These are phyloP conservation scores for Colletotrichum nymphaeae DNA, from an alignment of 2,329 filamentous ascomycete genomes.

Conservation along the genomic window DNA sequence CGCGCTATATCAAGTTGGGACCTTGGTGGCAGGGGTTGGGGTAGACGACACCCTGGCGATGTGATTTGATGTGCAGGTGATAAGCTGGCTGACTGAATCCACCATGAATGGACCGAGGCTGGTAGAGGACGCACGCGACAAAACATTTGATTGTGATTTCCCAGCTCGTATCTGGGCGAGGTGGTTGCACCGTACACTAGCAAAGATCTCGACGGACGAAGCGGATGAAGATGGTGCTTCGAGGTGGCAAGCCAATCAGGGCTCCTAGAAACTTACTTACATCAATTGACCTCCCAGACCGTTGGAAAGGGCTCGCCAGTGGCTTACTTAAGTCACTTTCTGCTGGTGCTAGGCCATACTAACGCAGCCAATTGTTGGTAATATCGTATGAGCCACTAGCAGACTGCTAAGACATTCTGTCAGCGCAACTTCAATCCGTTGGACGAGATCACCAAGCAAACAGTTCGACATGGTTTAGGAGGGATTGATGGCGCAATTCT, in stretches of 20 bases:
- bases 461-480: not conserved
- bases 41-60: not conserved
- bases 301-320: not conserved
- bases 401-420: not conserved
- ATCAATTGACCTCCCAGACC: not conserved
- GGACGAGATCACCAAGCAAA: not conserved
- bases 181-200: not conserved
- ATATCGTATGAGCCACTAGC: not conserved
- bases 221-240: not conserved
- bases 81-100: not conserved
- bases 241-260: not conserved
- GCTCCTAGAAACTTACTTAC: not conserved
- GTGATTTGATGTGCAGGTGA: slow-evolving; percentile 29
- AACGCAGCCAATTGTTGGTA: not conserved
- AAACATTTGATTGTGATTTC: slow-evolving; percentile 5
- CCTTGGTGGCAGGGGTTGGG: not conserved
- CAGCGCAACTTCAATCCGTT: not conserved
- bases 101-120: slow-evolving; percentile 14
- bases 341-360: not conserved
- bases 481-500: not conserved
- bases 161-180: slow-evolving; percentile 7
- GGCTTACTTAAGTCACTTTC: not conserved
- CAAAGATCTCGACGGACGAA: not conserved
- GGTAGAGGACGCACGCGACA: not conserved
- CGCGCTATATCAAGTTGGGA: not conserved